Base-by-base conservation (phyloP, 202 grass and related monocot species). In the Hordeum pubiflorum region DNA sequence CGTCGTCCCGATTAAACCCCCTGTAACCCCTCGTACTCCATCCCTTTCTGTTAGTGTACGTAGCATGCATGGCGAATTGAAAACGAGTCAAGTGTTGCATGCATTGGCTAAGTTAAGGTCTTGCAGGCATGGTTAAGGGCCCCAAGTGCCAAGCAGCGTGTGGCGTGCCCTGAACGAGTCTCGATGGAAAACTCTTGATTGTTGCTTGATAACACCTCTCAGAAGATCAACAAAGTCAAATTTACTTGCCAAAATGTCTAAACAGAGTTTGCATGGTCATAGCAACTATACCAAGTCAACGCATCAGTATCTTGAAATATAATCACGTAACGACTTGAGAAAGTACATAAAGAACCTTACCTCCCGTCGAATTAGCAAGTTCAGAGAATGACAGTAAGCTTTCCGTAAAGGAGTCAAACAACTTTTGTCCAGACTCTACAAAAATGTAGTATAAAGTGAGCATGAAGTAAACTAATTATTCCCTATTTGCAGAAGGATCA, bases 381-480 rank as follows among this genome's bases (percentile, higher is more conserved):
- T 98, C 59, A 98, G 66, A 72, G 95, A 98, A 87, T 94, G 95
- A 24, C 92, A 98, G 62, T 94, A 98, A 84, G 95, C 50, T 84
- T 94, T 98, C 66, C 92, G 84, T 65, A 98, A 88, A 84, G 95
- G 92, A 21, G 55, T 64, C 86, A 98, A 72, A 83, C 92, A 98
- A 83, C 91, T 98, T 80, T 91, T 94, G 86, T 98, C 95, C 64
- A 94, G 93, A 82, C 69, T 93, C 95, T 98, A 69, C 32, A 87
- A 81, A 72, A 55, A 66, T 78, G 71, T 63, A 61, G 21, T 66
- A 81, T 18, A 65, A 64, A 81, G 39, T 62, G 10, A 78, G 34
- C 22, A 85, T 71, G 38, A 68, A 65, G n/a, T 34, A 81, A 58
- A 36, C 17, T 9, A 72, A 38, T 32, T 3, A 74, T 41, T 77